phyloP scores from a whole-genome alignment of 2,329 filamentous ascomycete genomes.

The Ophiocordyceps camponoti-leonardi region DNA sequence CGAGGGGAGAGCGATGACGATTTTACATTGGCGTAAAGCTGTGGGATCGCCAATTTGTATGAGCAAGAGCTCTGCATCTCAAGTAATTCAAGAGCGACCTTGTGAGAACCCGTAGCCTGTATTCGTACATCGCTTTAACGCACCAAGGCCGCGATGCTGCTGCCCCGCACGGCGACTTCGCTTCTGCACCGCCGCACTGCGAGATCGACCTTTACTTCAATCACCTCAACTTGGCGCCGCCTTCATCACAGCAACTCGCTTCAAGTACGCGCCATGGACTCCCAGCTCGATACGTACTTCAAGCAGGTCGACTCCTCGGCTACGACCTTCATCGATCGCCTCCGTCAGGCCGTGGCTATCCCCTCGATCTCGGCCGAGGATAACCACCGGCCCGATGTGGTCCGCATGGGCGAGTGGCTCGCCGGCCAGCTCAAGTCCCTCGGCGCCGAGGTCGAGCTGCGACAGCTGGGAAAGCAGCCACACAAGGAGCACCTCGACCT shows the following conservation, averaged over 20 bases:
- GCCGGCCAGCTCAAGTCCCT: conserved; percentile 66
- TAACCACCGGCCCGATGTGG: conserved; percentile 73
- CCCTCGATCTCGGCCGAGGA: conserved; percentile 91
- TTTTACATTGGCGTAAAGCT: no score
- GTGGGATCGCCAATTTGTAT: no score
- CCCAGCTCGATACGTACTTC: conserved; percentile 83
- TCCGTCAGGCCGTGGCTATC: conserved; percentile 86
- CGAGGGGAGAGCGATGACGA: no score
- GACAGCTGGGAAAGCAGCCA: conserved; percentile 79
- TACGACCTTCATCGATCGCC: conserved; percentile 71
- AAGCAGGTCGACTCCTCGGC: conserved; percentile 73
- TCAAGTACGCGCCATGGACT: conserved; percentile 65
- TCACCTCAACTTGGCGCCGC: conserved; percentile 7
- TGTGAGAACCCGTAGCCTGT: no score
- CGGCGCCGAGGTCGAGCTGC: conserved; percentile 74
- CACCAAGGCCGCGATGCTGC: background rate
- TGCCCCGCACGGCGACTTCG: background rate
- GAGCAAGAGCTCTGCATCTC: no score
- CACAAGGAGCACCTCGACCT: conserved; percentile 81
- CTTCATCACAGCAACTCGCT: conserved; percentile 38
- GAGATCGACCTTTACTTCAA: background rate
- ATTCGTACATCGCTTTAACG: no score
- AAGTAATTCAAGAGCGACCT: no score
- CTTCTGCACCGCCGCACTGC: background rate
- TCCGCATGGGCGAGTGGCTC: conserved; percentile 91